Conservation (phyloP, 2,329 filamentous ascomycete species). For the Fusarium buxicola region DNA sequence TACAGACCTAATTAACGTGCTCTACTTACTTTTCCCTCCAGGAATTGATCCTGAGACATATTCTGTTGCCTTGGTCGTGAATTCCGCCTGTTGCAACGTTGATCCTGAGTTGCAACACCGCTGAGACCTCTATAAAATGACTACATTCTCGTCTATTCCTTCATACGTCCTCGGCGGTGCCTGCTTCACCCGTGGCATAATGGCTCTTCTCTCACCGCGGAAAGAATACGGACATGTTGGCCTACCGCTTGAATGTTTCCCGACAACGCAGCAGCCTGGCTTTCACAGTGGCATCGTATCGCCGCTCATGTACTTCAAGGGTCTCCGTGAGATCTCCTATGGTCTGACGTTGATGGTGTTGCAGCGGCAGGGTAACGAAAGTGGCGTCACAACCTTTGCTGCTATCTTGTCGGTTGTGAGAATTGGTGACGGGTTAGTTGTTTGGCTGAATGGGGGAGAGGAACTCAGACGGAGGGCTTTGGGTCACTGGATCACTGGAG, state of each 20-base stretch:
- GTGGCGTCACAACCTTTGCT: slow-evolving; percentile 47
- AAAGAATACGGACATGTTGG: slow-evolving; percentile 44
- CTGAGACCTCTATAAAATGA: slow-evolving; percentile 13
- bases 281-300: slow-evolving; percentile 29
- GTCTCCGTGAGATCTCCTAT: slow-evolving; percentile 50
- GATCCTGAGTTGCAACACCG: no score
- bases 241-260: slow-evolving; percentile 34
- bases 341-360: slow-evolving; percentile 47
- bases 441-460: slow-evolving; percentile 49
- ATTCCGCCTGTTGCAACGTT: no score
- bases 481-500: slow-evolving; percentile 46
- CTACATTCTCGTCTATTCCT: slow-evolving; percentile 41
- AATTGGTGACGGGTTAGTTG: slow-evolving; percentile 49
- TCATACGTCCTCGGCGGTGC: slow-evolving; percentile 40
- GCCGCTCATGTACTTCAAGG: slow-evolving; percentile 52
- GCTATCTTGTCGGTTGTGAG: slow-evolving; percentile 47
- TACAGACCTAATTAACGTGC: no score
- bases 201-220: slow-evolving; percentile 40
- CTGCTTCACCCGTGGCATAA: slow-evolving; percentile 42
- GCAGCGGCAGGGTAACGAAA: slow-evolving; percentile 46
- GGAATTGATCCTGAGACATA: no score
- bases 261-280: background rate
- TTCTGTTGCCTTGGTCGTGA: no score
- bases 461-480: slow-evolving; percentile 35
- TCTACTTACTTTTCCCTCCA: no score